A percentile compares a stretch with the other conserved stretches of the same genome.
These are phyloP conservation scores for Beta vulgaris DNA, from an alignment of 148 eudicot species.

Conservation along the genomic window DNA sequence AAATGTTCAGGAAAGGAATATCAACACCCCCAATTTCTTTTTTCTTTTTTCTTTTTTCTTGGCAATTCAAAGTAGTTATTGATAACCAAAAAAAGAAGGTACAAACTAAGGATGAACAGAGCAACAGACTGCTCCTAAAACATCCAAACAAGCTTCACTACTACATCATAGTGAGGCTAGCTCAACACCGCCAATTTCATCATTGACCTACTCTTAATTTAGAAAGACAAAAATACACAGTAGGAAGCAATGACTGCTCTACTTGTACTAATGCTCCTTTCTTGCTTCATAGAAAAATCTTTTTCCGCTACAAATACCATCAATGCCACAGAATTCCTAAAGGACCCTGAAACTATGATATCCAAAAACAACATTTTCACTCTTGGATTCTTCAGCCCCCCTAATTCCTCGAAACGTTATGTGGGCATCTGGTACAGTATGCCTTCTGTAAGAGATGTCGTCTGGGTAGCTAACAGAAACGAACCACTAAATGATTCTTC, in stretches of 20 bases:
- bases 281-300: neutral
- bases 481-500: constrained; percentile 26
- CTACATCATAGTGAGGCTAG: too few relatives aligned
- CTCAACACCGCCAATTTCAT: too few relatives aligned
- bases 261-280: neutral
- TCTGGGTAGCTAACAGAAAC: constrained; percentile 49
- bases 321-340: constrained; percentile 23
- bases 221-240: neutral
- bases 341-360: constrained; percentile 33
- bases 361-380: constrained; percentile 29
- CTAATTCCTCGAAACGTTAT: constrained; percentile 24
- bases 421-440: constrained; percentile 47
- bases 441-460: constrained; percentile 27
- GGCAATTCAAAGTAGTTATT: too few relatives aligned
- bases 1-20: neutral
- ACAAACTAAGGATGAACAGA: too few relatives aligned
- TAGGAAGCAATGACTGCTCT: constrained; percentile 9
- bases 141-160: too few relatives aligned
- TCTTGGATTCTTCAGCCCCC: constrained; percentile 46
- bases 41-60: too few relatives aligned
- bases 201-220: too few relatives aligned
- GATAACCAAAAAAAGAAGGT: too few relatives aligned
- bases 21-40: neutral
- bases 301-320: constrained; percentile 24
- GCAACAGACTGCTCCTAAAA: too few relatives aligned